phyloP scores from a whole-genome alignment of 805 yeast species.

The Priceomyces melissophilus region DNA sequence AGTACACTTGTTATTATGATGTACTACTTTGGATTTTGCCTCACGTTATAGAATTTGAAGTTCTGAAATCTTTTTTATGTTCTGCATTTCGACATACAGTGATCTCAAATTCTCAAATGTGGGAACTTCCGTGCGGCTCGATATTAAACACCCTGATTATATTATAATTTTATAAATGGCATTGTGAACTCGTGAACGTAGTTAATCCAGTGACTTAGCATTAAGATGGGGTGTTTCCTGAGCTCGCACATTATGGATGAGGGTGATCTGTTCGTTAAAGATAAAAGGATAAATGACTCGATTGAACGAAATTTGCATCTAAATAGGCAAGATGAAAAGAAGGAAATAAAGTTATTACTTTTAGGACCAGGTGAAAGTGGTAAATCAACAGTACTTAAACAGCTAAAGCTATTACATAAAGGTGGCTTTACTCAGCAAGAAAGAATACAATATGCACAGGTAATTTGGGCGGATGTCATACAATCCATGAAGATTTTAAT shows the following conservation, averaged over 20 bases:
- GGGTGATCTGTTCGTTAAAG: slow-evolving; percentile 52
- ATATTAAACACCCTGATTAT: background rate
- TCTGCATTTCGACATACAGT: background rate
- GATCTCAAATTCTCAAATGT: slow-evolving; percentile 7
- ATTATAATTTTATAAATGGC: too few relatives aligned
- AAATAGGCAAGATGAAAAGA: slow-evolving; percentile 49
- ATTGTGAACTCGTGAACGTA: too few relatives aligned
- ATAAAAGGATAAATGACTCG: slow-evolving; percentile 54
- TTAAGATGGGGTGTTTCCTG: slow-evolving; percentile 69
- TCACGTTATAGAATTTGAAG: slow-evolving; percentile 13
- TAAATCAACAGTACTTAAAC: slow-evolving; percentile 88
- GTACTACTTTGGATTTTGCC: slow-evolving; percentile 19
- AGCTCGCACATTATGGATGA: slow-evolving; percentile 45
- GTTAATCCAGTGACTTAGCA: background rate
- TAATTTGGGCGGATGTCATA: slow-evolving; percentile 90
- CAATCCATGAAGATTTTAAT: slow-evolving; percentile 76
- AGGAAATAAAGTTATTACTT: slow-evolving; percentile 68
- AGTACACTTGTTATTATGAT: slow-evolving; percentile 16
- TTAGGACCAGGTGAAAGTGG: slow-evolving; percentile 96
- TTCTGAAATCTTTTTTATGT: too few relatives aligned
- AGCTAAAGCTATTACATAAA: slow-evolving; percentile 79
- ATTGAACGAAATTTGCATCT: slow-evolving; percentile 61
- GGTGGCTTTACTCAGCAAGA: slow-evolving; percentile 82
- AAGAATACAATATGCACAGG: slow-evolving; percentile 73
- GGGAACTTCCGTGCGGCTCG: slow-evolving; percentile 16